Conservation (phyloP, 108 stramenopile genomes). For the Conticribra guillardii region DNA sequence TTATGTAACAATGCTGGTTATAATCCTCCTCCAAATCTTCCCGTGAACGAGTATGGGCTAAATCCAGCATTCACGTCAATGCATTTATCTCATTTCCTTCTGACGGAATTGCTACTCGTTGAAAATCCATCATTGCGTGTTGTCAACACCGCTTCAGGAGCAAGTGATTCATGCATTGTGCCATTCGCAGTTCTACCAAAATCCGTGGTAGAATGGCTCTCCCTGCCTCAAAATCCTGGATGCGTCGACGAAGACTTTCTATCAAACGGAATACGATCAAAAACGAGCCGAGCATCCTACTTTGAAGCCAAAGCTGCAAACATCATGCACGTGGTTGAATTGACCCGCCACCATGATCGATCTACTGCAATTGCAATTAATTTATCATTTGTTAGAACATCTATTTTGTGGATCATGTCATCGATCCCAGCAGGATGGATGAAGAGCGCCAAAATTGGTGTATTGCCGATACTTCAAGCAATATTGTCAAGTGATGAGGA, state of each 20-base stretch:
- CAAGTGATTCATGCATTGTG: conserved; percentile 36
- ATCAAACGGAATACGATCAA: conserved; percentile 9
- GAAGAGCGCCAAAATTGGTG: conserved; percentile 26
- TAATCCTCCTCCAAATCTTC: conserved; percentile 13
- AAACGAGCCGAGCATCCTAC: conserved; percentile 30
- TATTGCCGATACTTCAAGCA: conserved; percentile 36
- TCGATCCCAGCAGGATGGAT: conserved; percentile 43
- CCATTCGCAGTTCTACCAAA: conserved; percentile 19
- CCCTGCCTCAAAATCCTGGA: conserved; percentile 21
- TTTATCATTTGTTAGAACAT: conserved; percentile 43
- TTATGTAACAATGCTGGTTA: conserved; percentile 48
- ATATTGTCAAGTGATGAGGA: conserved; percentile 37
- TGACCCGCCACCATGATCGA: conserved; percentile 29
- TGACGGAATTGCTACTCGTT: conserved; percentile 34
- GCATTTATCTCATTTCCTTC: conserved; percentile 38
- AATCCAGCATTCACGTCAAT: conserved; percentile 44
- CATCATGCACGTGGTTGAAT: conserved; percentile 43
- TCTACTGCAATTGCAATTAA: conserved; percentile 42
- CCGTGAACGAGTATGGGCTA: conserved; percentile 31
- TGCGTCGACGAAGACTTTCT: conserved; percentile 42
- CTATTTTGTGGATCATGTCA: conserved; percentile 32
- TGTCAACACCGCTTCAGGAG: conserved; percentile 39
- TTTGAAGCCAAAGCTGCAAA: conserved; percentile 48
- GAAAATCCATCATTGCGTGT: conserved; percentile 35
- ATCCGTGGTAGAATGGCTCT: neutral